phyloP scores from a whole-genome alignment of 352 stramenopile genomes.

The Globisporangium splendens region DNA sequence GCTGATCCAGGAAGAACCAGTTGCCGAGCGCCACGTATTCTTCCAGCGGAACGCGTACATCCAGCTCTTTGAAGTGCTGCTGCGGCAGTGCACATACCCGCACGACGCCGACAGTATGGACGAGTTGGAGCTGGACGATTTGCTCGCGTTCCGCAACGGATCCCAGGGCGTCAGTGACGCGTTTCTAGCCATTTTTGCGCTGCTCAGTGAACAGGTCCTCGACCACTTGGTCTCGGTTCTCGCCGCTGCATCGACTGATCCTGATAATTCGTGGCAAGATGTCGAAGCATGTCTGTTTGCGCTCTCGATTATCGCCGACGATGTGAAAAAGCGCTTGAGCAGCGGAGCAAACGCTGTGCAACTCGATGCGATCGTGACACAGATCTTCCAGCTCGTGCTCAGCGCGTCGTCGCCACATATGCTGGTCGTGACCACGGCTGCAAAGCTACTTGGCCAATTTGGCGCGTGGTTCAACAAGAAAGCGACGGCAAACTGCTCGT shows the following conservation, averaged over 20 bases:
- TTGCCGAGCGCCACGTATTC: constrained; percentile 44
- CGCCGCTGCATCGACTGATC: constrained; percentile 8
- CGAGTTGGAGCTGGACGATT: constrained; percentile 60
- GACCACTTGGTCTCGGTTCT: constrained; percentile 31
- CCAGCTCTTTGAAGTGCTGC: constrained; percentile 52
- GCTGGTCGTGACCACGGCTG: constrained; percentile 40
- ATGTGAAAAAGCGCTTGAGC: constrained; percentile 49
- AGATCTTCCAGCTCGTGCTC: constrained; percentile 45
- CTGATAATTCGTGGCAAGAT: constrained; percentile 35
- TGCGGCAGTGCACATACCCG: constrained; percentile 56
- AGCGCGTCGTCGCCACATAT: constrained; percentile 23
- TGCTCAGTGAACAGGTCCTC: constrained; percentile 52
- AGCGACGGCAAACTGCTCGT: constrained; percentile 23
- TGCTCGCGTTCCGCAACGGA: constrained; percentile 50
- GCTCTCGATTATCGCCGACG: constrained; percentile 49
- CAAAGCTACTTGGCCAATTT: constrained; percentile 59
- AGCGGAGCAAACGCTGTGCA: constrained; percentile 14
- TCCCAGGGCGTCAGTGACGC: constrained; percentile 56
- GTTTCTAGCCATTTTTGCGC: constrained; percentile 49
- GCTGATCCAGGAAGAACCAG: constrained; percentile 63
- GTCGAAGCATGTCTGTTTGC: constrained; percentile 59
- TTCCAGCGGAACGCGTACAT: constrained; percentile 56
- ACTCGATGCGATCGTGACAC: constrained; percentile 40
- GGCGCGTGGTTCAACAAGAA: constrained; percentile 51
- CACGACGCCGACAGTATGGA: constrained; percentile 41